Evolutionary conservation across 2,329 filamentous ascomycete species (phyloP).

Genomic region (Ceratocystiopsis sp.): DNA sequence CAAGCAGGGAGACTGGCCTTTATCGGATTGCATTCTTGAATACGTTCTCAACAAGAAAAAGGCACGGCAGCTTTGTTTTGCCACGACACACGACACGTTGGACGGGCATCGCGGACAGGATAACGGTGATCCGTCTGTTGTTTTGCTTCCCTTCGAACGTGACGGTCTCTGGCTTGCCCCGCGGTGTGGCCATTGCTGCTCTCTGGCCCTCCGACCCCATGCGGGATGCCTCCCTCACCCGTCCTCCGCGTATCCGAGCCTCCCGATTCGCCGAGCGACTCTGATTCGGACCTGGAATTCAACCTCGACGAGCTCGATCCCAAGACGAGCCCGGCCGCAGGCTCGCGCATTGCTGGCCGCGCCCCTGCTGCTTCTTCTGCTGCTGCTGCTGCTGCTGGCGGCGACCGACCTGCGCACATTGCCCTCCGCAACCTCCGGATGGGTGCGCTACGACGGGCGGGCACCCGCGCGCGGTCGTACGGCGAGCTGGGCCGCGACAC

Average conservation of each 20-base stretch:
- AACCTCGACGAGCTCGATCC: slow-evolving; percentile 70
- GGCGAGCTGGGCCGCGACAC: slow-evolving; percentile 41
- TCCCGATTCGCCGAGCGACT: slow-evolving; percentile 47
- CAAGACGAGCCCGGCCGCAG: slow-evolving; percentile 13
- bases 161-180: neutral
- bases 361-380: no score
- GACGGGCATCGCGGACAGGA: no score
- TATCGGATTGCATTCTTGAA: no score
- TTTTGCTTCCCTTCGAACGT: neutral
- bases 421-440: slow-evolving; percentile 55
- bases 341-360: slow-evolving; percentile 13
- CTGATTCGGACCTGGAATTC: slow-evolving; percentile 62
- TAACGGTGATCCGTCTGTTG: no score
- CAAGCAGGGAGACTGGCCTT: no score
- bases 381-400: no score
- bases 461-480: slow-evolving; percentile 37
- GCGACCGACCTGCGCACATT: slow-evolving; percentile 36
- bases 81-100: no score
- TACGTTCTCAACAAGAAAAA: no score
- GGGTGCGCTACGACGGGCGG: slow-evolving; percentile 40
- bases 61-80: no score
- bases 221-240: slow-evolving; percentile 41
- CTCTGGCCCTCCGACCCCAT: slow-evolving; percentile 10
- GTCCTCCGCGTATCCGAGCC: slow-evolving; percentile 37
- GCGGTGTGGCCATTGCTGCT: no score